Evolutionary conservation across 768 basidiomycete genomes (phyloP), one percentile per base, ranked within the genome.

Genomic region (Ramaria sp.): DNA sequence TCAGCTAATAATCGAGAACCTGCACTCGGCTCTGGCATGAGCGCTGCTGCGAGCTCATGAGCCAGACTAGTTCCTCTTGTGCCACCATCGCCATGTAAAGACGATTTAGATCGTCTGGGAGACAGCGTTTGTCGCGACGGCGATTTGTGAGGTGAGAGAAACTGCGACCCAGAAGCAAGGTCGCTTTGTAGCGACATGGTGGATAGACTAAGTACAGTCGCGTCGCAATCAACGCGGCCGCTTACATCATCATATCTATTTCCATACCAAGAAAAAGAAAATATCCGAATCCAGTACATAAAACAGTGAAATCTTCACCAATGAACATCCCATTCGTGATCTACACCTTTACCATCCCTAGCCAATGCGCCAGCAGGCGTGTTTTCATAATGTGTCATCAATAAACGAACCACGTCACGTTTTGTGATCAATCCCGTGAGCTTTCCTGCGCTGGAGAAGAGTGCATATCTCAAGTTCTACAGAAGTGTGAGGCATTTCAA

Each of bases 21-120:
- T 27, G 80, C 75, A 51, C 78, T 84, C 0, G 91, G 89, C 70
- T 92, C 90, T 22, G 89, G 90, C 82, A 91, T 87, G 54, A 92
- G 76, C 10, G 90, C 90, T 34, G 84, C 81, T 6, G 91, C 90
- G 37, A 92, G 80, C 65, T 92, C 90, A 69, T 92, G 89, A 4
- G 90, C 90, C 33, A 92, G 78, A 48, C 55, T 57, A 19, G 55
- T 34, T 47, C 46, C 48, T 57, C 55, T 47, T 37, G 46, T 34
- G 47, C 17, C 45, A 22, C 31, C 47, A 37, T 57, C 55, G 22
- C 33, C 33, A 9, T 48, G 55, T 57, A 57, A 57, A 15, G 45
- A 57, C 31, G 45, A 27, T 24, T 57, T 57, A 13, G 55, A 57
- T 10, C 55, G 45, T 34, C 43, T 47, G 15, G 30, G 46, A 24